Evolutionary conservation across 176 grass and related monocot genomes (phyloP).

Genomic region (Cenchrus purpureus): DNA sequence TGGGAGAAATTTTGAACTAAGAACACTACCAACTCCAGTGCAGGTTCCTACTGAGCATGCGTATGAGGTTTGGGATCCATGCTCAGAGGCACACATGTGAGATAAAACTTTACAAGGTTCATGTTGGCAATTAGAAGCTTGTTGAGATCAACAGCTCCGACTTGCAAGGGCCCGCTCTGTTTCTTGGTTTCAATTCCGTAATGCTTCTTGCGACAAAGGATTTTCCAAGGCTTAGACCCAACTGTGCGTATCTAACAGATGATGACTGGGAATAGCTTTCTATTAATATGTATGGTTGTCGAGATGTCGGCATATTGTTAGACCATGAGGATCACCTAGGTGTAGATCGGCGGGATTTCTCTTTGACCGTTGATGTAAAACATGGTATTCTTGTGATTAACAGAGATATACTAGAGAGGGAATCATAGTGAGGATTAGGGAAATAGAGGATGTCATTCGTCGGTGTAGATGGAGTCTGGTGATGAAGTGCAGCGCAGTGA

Average conservation of each 20-base stretch:
- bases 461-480: no score
- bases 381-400: no score
- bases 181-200: neutral
- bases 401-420: no score
- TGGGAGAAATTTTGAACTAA: no score
- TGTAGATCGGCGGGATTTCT: no score
- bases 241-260: neutral
- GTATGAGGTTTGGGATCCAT: neutral
- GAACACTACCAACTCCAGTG: neutral
- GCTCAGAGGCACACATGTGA: neutral
- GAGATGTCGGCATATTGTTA: neutral
- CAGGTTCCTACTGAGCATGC: neutral
- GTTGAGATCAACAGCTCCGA: neutral
- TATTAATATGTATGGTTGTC: neutral
- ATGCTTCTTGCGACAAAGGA: neutral
- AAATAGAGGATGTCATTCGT: no score
- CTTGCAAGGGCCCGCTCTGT: neutral
- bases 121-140: neutral
- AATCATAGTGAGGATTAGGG: no score
- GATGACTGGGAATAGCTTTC: neutral
- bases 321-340: no score
- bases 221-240: neutral
- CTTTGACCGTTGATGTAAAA: no score
- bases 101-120: neutral
- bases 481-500: no score